Evolutionary conservation across 2,329 filamentous ascomycete species (phyloP).

Genomic region (Sporothrix schenckii): DNA sequence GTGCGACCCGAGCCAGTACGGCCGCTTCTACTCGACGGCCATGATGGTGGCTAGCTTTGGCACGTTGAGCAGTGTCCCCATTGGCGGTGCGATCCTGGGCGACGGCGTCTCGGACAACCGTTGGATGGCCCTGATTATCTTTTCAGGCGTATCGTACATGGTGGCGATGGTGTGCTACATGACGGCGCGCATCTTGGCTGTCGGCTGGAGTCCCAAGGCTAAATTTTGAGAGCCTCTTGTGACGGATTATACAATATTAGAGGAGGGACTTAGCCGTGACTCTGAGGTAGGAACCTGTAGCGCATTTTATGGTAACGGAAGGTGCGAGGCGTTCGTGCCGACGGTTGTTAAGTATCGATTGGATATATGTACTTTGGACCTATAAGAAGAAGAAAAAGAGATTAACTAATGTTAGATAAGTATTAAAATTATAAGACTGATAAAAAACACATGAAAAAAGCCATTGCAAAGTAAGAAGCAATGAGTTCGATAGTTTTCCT

Average conservation of each 20-base stretch:
- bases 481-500: background rate
- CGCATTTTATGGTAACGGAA: background rate
- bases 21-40: slow-evolving; percentile 71
- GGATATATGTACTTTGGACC: too few species aligned
- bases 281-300: background rate
- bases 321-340: background rate
- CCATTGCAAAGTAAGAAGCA: too few species aligned
- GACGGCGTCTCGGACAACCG: slow-evolving; percentile 40
- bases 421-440: too few species aligned
- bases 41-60: slow-evolving; percentile 79
- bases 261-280: background rate
- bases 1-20: slow-evolving; percentile 70
- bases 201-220: slow-evolving; percentile 43
- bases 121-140: slow-evolving; percentile 47
- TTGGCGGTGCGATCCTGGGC: slow-evolving; percentile 48
- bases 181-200: slow-evolving; percentile 43
- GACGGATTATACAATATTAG: background rate
- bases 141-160: slow-evolving; percentile 45
- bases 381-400: too few species aligned
- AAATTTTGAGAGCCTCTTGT: slow-evolving; percentile 38
- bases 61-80: slow-evolving; percentile 53
- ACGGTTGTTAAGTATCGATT: too few species aligned
- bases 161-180: slow-evolving; percentile 44
- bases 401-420: too few species aligned
- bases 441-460: too few species aligned